Percentiles rank a stretch among this genome's conserved stretches.
phyloP scores from a whole-genome alignment of 202 grass and related monocot species.

The Bolboschoenoplectus hybrid region DNA sequence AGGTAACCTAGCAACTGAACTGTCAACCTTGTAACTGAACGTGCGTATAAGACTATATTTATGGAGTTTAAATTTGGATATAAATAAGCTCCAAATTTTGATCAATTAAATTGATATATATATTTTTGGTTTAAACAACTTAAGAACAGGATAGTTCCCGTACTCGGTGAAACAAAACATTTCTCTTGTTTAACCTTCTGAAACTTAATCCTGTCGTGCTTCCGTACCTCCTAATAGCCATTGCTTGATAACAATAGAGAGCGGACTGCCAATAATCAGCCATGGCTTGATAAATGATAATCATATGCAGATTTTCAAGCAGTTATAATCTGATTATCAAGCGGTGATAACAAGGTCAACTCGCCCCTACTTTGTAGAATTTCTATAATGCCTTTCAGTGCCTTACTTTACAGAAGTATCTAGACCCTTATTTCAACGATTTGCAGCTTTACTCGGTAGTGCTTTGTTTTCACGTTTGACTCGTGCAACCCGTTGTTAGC shows the following conservation, averaged over 20 bases:
- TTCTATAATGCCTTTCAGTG: neutral
- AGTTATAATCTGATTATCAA: neutral
- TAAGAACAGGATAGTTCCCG: neutral
- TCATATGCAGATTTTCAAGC: slow-evolving; percentile 1
- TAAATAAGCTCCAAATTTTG: neutral
- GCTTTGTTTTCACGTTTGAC: too few relatives aligned
- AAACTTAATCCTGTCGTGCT: neutral
- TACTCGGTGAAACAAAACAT: neutral
- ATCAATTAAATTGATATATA: slow-evolving; percentile 7
- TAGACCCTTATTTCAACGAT: too few relatives aligned
- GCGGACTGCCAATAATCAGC: neutral
- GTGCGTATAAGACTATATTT: neutral
- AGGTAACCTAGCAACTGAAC: neutral
- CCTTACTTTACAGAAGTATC: neutral
- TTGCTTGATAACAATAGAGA: too few relatives aligned
- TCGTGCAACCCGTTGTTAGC: too few relatives aligned
- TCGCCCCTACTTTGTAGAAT: neutral
- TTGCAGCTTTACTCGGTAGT: too few relatives aligned
- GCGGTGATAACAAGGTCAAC: neutral
- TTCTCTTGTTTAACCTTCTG: neutral
- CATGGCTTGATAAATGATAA: neutral
- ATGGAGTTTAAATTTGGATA: neutral
- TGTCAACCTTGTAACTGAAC: neutral
- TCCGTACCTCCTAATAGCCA: neutral
- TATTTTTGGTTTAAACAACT: neutral